Evolutionary conservation across 208 protist genomes (phyloP).

Genomic region (Lotmaria passim): DNA sequence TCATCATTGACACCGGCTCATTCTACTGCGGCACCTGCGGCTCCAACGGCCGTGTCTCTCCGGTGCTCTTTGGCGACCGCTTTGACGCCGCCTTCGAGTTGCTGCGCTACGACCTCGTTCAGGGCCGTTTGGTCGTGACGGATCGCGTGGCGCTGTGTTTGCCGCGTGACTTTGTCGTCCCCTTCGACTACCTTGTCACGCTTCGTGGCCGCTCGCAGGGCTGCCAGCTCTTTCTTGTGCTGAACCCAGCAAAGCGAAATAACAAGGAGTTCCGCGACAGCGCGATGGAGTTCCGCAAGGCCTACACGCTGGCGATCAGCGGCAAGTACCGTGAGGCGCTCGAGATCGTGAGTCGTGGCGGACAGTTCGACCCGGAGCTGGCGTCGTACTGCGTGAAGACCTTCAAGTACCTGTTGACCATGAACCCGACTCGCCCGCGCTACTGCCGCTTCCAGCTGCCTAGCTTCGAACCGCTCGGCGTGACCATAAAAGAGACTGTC

Average conservation of each 20-base stretch:
- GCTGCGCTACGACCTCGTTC: constrained; percentile 17
- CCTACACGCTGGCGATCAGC: constrained; percentile 29
- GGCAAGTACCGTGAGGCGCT: constrained; percentile 33
- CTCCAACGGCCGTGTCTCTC: constrained; percentile 31
- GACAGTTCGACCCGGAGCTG: constrained; percentile 31
- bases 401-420: constrained; percentile 14
- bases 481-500: constrained; percentile 1
- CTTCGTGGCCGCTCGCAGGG: constrained; percentile 27
- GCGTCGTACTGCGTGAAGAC: constrained; percentile 11
- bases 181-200: constrained; percentile 42
- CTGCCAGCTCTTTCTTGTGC: constrained; percentile 41
- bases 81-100: constrained; percentile 35
- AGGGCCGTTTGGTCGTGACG: constrained; percentile 30
- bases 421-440: constrained; percentile 14
- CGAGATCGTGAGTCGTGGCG: constrained; percentile 14
- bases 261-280: constrained; percentile 23
- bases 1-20: constrained; percentile 67
- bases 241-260: constrained; percentile 24
- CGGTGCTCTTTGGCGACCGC: constrained; percentile 35
- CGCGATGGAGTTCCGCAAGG: constrained; percentile 21
- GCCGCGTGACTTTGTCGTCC: constrained; percentile 25
- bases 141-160: constrained; percentile 38
- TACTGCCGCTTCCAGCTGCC: constrained; percentile 25
- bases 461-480: constrained; percentile 15
- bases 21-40: constrained; percentile 77